Percentiles rank a stretch among this genome's conserved stretches.
These are phyloP conservation scores for Leccinum disarticulatum DNA, from an alignment of 768 basidiomycete species.

Conservation along the genomic window DNA sequence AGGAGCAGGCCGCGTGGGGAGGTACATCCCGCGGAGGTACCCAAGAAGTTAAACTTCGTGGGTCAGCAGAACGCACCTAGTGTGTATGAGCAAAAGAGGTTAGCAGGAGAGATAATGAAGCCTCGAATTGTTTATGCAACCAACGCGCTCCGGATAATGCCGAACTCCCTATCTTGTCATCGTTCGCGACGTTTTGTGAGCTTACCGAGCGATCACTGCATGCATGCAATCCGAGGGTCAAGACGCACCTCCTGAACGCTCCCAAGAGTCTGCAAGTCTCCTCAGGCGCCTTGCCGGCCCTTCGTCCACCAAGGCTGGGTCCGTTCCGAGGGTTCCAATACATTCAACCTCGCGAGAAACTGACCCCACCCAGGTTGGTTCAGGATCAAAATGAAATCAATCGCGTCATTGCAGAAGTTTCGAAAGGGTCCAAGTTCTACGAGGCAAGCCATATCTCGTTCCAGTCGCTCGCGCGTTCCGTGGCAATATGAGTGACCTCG, in stretches of 20 bases:
- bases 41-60: conserved; percentile 75
- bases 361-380: conserved; percentile 49
- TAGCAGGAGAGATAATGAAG: too few relatives aligned
- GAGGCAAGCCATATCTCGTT: conserved; percentile 47
- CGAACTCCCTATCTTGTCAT: too few relatives aligned
- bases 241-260: conserved; percentile 34
- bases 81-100: too few relatives aligned
- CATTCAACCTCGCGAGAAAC: neutral
- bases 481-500: conserved; percentile 3
- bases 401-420: conserved; percentile 84
- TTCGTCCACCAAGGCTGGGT: conserved; percentile 89
- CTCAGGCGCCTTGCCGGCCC: conserved; percentile 83
- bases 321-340: conserved; percentile 25
- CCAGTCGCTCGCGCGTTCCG: neutral
- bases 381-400: conserved; percentile 85
- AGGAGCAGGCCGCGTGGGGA: conserved; percentile 49
- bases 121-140: too few relatives aligned
- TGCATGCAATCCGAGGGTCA: conserved; percentile 24
- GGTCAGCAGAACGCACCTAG: conserved; percentile 35
- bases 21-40: conserved; percentile 35
- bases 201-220: neutral
- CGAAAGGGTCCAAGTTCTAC: conserved; percentile 92
- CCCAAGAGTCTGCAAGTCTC: conserved; percentile 69
- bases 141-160: too few relatives aligned
- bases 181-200: neutral